Conservation (phyloP, 257 asterid species). For the Penstemon davidsonii region DNA sequence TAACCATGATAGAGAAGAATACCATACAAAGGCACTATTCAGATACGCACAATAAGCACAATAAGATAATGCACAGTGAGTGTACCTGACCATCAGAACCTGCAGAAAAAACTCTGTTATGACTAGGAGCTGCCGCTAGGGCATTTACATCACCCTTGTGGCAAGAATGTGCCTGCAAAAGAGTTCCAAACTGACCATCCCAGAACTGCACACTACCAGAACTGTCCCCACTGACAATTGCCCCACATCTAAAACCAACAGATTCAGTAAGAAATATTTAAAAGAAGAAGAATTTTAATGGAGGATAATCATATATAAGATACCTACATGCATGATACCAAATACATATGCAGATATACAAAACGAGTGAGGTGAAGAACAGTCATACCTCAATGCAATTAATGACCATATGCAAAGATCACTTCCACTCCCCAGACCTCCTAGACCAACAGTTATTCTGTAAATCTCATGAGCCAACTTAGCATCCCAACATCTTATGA, state of each 20-base stretch:
- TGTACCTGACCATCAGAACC: slow-evolving; percentile 99
- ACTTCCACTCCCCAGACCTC: slow-evolving; percentile 62
- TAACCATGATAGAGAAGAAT: not conserved
- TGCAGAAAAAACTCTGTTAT: slow-evolving; percentile 82
- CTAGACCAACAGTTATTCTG: slow-evolving; percentile 80
- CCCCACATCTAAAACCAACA: slow-evolving; percentile 49
- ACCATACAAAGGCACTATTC: not conserved
- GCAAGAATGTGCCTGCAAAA: slow-evolving; percentile 72
- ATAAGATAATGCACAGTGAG: slow-evolving; percentile 2
- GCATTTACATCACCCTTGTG: slow-evolving; percentile 96
- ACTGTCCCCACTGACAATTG: slow-evolving; percentile 79
- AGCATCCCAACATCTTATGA: slow-evolving; percentile 91
- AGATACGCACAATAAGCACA: not conserved
- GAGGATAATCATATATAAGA: not conserved
- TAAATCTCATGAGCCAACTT: slow-evolving; percentile 62
- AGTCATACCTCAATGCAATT: slow-evolving; percentile 68
- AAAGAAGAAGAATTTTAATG: not conserved
- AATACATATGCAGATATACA: not conserved
- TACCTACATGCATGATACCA: not conserved
- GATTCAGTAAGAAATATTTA: slow-evolving; percentile 1
- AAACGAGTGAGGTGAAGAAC: slow-evolving; percentile 14
- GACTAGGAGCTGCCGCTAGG: slow-evolving; percentile 82
- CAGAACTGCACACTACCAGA: slow-evolving; percentile 90
- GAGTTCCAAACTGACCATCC: slow-evolving; percentile 89
- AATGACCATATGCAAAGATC: slow-evolving; percentile 89